Base-by-base conservation (phyloP, 768 basidiomycete genomes). In the Lactifluus hygrophoroides region DNA sequence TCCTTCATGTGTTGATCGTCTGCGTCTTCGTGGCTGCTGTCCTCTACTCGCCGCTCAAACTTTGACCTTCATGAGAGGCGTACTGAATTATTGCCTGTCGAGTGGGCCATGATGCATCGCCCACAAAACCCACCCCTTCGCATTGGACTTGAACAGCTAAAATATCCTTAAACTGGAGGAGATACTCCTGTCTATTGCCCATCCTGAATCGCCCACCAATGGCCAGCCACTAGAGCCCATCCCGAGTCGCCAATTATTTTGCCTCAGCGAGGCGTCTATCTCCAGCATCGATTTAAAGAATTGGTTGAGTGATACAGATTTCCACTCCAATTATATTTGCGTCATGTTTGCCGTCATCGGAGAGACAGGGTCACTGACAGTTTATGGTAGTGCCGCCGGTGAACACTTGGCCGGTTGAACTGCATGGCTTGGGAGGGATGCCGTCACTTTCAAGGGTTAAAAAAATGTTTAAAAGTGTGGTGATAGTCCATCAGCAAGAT, bases 141-240 rank as follows among this genome's bases (percentile, higher is more conserved):
- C n/a, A n/a, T 70, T 79, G 42, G 79, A 76, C 0, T 71, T 80
- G 61, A 63, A 7, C 78, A 80, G 64, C 66, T 65, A 43, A n/a
- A n/a, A n/a, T n/a, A n/a, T n/a, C n/a, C n/a, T n/a, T n/a, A 78
- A 80, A 58, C 53, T 76, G 8, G 65, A 75, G 52, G 49, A 67
- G 78, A n/a, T n/a, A n/a, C n/a, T n/a, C n/a, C n/a, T n/a, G n/a
- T n/a, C n/a, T n/a, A n/a, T n/a, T n/a, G n/a, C n/a, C n/a, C n/a
- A n/a, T n/a, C n/a, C n/a, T n/a, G n/a, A n/a, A n/a, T n/a, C n/a
- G n/a, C n/a, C n/a, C n/a, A n/a, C n/a, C n/a, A n/a, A n/a, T n/a
- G n/a, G 77, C 1, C 70, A 75, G 32, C n/a, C 79, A 80, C 55
- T 78, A 76, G 75, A 68, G 73, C 1, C 66, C 77, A 1, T 63